Percentiles rank a stretch among this genome's conserved stretches.
Evolutionary conservation across 2,329 filamentous ascomycete genomes (phyloP).

Genomic region (Trichoderma lentiforme): DNA sequence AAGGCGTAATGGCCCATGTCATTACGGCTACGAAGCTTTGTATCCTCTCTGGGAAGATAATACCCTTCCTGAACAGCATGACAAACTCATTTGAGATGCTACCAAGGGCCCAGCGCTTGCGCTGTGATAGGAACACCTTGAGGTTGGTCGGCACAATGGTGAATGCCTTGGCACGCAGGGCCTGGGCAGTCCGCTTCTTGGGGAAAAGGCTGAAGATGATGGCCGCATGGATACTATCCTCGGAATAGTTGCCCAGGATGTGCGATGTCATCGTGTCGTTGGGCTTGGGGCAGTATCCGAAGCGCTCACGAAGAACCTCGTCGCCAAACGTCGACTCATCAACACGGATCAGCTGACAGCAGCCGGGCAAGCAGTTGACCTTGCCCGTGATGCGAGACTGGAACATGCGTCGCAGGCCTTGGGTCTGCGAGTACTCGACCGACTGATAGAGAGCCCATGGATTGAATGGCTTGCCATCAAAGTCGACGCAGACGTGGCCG

Average conservation of each 20-base stretch:
- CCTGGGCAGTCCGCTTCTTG: conserved; percentile 43
- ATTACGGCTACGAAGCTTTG: conserved; percentile 45
- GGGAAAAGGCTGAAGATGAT: conserved; percentile 47
- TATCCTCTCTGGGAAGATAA: conserved; percentile 42
- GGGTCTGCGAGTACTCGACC: conserved; percentile 47
- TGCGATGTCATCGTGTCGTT: conserved; percentile 47
- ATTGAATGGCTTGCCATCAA: conserved; percentile 39
- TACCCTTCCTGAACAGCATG: conserved; percentile 44
- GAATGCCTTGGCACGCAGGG: conserved; percentile 44
- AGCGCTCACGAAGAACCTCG: conserved; percentile 42
- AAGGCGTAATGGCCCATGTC: conserved; percentile 45
- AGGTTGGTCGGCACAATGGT: conserved; percentile 45
- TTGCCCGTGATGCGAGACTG: conserved; percentile 49
- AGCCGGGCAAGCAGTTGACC: conserved; percentile 47
- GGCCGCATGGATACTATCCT: conserved; percentile 48
- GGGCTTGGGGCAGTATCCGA: conserved; percentile 48
- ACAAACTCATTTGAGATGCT: conserved; percentile 49
- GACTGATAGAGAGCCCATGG: conserved; percentile 47
- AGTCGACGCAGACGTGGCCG: conserved; percentile 48
- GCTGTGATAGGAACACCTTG: conserved; percentile 47
- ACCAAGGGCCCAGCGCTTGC: conserved; percentile 48
- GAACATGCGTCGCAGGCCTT: conserved; percentile 46
- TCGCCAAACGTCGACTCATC: conserved; percentile 49
- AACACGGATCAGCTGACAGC: conserved; percentile 48
- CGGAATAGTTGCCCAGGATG: conserved; percentile 48